Base-by-base conservation (phyloP, 129 eudicot genomes). In the Sambucus nigra region DNA sequence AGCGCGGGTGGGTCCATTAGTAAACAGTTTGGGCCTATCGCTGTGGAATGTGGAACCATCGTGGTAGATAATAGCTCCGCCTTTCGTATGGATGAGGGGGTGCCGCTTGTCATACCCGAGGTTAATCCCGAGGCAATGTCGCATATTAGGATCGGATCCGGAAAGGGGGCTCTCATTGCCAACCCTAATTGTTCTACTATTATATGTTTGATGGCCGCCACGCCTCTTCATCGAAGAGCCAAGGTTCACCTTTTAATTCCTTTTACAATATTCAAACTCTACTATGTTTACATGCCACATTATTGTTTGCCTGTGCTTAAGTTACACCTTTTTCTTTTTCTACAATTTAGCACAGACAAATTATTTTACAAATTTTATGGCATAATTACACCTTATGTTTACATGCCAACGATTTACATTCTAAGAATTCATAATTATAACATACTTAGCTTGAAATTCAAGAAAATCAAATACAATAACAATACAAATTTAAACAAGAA, bases 51-150 rank as follows among this genome's bases (percentile, higher is more conserved):
- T 13, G 99, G 99, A 6, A 47, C 87, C 5, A 63, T 92, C 61
- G 99, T 92, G 1, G 99, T 92, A 53, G 99, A 92, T 74, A 92
- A 92, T 60, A 92, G 99, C 77, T 86, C 95, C 0, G 99, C 99
- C 20, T 92, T 92, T 70, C 71, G 99, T 23, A 86, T 92, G 99
- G 91, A 59, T 47, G 95, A 80, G 17, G 65, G 59, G 0, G 76
- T 92, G 2, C 99, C 99, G 0, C 72, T 86, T 18, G 96, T 92
- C 53, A 79, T 92, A 5, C 99, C 99, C 10, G 99, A 91, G 57
- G 99, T 91, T 16, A 91, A 91, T 60, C 80, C 89, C 0, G 96
- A 92, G 52, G 96, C 99, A 15, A 82, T 92, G 99, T 5, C 51
- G 60, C 71, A 67, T 42, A 66, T 91, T 17, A 80, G 48, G 76